Percentiles rank a stretch among this genome's conserved stretches.
phyloP scores from a whole-genome alignment of 441 rosid species.

The Adansonia rubrostipa region DNA sequence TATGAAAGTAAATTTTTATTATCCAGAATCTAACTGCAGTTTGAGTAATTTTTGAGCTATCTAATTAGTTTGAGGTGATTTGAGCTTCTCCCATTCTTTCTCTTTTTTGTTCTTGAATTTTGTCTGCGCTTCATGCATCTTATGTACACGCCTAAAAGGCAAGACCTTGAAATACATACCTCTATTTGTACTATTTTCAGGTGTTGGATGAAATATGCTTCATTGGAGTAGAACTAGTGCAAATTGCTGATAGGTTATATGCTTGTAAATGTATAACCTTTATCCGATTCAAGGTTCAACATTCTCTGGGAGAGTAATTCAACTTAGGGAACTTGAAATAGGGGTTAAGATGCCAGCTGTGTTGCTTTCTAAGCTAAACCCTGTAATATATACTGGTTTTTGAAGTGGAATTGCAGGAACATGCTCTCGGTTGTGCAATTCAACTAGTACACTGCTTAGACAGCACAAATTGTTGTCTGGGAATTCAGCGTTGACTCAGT shows the following conservation, averaged over 20 bases:
- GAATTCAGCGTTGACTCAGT: constrained; percentile 8
- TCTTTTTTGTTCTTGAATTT: neutral
- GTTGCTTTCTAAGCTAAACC: constrained; percentile 60
- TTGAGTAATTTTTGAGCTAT: neutral
- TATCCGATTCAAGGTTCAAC: constrained; percentile 20
- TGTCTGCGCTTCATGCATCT: neutral
- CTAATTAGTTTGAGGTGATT: neutral
- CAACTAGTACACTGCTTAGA: constrained; percentile 25
- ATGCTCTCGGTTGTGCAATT: constrained; percentile 24
- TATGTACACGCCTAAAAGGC: neutral
- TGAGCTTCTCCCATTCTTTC: neutral
- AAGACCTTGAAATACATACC: neutral
- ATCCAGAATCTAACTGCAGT: neutral
- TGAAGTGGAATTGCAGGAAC: constrained; percentile 38
- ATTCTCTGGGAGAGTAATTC: constrained; percentile 25
- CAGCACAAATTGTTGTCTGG: constrained; percentile 29
- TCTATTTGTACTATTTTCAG: constrained; percentile 24
- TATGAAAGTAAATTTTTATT: neutral
- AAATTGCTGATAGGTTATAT: neutral
- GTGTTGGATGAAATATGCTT: constrained; percentile 10
- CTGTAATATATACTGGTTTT: constrained; percentile 49
- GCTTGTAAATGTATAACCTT: constrained; percentile 22
- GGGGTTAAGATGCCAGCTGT: constrained; percentile 66
- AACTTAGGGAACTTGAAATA: constrained; percentile 28
- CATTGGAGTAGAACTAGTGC: neutral